Conservation (phyloP, 164 flowering plant genomes). For the Magnolia kwangsiensis region DNA sequence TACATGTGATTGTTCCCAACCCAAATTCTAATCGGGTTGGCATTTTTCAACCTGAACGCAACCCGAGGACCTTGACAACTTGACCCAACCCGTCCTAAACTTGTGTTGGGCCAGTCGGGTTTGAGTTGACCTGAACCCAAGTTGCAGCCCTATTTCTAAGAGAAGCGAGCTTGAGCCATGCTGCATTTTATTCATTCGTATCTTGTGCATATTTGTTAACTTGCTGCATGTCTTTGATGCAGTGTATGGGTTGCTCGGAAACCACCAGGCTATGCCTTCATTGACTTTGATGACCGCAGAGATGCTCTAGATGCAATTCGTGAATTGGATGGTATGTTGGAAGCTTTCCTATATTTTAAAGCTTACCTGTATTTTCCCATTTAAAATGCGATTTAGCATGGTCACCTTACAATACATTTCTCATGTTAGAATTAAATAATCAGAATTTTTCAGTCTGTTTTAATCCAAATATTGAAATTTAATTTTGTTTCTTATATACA, state of each 20-base stretch:
- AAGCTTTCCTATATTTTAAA: background rate
- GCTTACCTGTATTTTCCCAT: background rate
- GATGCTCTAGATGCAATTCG: slow-evolving; percentile 92
- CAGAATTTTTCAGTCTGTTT: too few relatives aligned
- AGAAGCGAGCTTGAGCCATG: background rate
- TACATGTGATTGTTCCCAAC: too few relatives aligned
- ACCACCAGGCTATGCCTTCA: slow-evolving; percentile 93
- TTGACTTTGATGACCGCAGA: slow-evolving; percentile 84
- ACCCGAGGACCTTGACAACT: too few relatives aligned
- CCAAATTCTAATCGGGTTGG: too few relatives aligned
- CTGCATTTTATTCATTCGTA: background rate
- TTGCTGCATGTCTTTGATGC: slow-evolving; percentile 16
- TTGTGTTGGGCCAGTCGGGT: too few relatives aligned
- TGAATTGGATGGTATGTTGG: slow-evolving; percentile 70
- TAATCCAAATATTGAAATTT: too few relatives aligned
- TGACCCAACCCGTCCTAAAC: too few relatives aligned
- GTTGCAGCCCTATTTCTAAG: too few relatives aligned
- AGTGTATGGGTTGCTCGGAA: slow-evolving; percentile 97
- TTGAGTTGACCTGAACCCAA: too few relatives aligned
- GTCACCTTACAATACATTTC: background rate
- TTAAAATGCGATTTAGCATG: background rate
- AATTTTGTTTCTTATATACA: too few relatives aligned
- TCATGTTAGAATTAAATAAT: background rate
- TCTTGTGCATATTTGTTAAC: background rate
- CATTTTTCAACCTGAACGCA: too few relatives aligned